phyloP scores from a whole-genome alignment of 176 grass and related monocot genomes.

The Saccharum officinarum region DNA sequence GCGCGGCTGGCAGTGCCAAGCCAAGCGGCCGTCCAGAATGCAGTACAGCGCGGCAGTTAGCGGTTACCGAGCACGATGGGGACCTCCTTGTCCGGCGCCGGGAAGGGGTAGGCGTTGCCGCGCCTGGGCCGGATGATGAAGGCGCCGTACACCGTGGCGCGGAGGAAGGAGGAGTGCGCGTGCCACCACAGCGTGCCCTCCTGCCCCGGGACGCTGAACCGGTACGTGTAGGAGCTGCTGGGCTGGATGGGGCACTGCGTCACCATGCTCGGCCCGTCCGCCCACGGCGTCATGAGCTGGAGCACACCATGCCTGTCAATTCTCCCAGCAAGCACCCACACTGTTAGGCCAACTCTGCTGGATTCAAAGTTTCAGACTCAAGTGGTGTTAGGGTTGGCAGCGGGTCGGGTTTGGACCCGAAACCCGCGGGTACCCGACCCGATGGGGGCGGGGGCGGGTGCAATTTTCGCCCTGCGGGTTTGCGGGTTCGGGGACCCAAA shows the following conservation, averaged over 20 bases:
- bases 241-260: constrained; percentile 63
- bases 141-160: constrained; percentile 73
- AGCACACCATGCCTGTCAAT: constrained; percentile 56
- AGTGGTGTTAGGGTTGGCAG: background rate
- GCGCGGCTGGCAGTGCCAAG: background rate
- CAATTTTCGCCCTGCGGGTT: no score
- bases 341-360: background rate
- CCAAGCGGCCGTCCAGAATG: background rate
- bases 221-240: constrained; percentile 54
- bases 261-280: constrained; percentile 57
- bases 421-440: no score
- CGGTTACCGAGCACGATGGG: constrained; percentile 57
- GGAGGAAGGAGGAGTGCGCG: constrained; percentile 55
- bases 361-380: background rate
- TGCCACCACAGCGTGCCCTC: constrained; percentile 93
- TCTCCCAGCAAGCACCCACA: background rate
- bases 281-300: constrained; percentile 57
- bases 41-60: background rate
- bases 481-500: no score
- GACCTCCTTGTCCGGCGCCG: constrained; percentile 58
- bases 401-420: no score
- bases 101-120: constrained; percentile 62
- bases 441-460: no score
- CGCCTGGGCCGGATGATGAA: constrained; percentile 53
- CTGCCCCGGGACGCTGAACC: constrained; percentile 61